phyloP scores from a whole-genome alignment of 2,329 filamentous ascomycete species.

The Clonostachys solani region DNA sequence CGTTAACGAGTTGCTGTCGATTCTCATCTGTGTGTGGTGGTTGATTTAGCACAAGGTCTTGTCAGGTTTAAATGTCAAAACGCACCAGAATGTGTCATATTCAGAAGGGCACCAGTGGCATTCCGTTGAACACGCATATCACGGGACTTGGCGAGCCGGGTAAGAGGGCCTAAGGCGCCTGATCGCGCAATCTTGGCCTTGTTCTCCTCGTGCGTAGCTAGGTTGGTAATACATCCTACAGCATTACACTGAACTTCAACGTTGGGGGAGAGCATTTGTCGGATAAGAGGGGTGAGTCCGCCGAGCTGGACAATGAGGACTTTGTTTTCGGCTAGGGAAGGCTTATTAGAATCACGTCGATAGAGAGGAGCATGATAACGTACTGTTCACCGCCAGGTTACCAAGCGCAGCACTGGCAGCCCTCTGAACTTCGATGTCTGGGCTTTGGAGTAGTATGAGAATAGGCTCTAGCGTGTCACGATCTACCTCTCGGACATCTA shows the following conservation, averaged over 20 bases:
- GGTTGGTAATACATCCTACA: constrained; percentile 96
- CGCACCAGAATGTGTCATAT: constrained; percentile 98
- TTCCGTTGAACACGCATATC: constrained; percentile 99
- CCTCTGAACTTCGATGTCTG: constrained; percentile 94
- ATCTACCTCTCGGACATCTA: constrained; percentile 96
- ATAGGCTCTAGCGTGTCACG: constrained; percentile 94
- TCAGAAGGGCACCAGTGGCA: constrained; percentile 90
- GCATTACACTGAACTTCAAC: constrained; percentile 99
- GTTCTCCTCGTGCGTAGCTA: constrained; percentile 98
- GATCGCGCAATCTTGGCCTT: constrained; percentile 98
- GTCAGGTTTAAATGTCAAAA: not conserved
- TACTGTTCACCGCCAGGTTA: constrained; percentile 96
- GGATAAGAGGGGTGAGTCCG: constrained; percentile 85
- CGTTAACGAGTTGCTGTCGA: constrained; percentile 93
- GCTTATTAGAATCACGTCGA: constrained; percentile 13
- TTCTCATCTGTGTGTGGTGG: constrained; percentile 70
- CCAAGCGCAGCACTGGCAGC: constrained; percentile 94
- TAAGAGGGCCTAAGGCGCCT: constrained; percentile 86
- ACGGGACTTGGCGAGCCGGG: constrained; percentile 89
- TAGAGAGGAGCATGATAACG: constrained; percentile 17
- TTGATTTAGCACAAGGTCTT: not conserved
- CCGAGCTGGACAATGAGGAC: constrained; percentile 91
- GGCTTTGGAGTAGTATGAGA: constrained; percentile 87
- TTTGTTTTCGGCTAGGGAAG: constrained; percentile 86
- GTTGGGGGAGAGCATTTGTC: constrained; percentile 96